Percentiles rank a stretch among this genome's conserved stretches.
These are phyloP conservation scores for Neoarthrinium moseri DNA, from an alignment of 2,329 filamentous ascomycete species.

Conservation along the genomic window DNA sequence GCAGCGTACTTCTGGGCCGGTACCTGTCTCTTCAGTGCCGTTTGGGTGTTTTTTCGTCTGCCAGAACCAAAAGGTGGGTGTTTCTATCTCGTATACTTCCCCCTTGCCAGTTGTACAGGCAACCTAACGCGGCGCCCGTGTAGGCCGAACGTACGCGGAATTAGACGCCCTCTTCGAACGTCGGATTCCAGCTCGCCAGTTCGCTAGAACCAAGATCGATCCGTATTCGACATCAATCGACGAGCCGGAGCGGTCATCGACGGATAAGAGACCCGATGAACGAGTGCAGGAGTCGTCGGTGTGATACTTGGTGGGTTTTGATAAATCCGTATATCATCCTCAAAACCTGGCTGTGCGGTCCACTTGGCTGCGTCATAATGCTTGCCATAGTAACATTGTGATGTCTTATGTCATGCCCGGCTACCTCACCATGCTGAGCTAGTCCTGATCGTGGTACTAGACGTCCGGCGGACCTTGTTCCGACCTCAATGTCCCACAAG, in stretches of 20 bases:
- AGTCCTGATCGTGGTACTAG: neutral
- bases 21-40: conserved; percentile 43
- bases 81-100: neutral
- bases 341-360: too few relatives aligned
- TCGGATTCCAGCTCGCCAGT: conserved; percentile 36
- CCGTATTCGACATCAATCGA: conserved; percentile 26
- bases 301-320: neutral
- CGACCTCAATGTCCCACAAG: neutral
- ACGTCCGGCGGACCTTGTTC: neutral
- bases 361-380: too few relatives aligned
- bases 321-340: neutral
- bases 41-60: conserved; percentile 51
- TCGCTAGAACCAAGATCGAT: conserved; percentile 36
- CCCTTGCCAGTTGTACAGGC: neutral
- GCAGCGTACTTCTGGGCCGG: conserved; percentile 47
- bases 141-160: conserved; percentile 40
- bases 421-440: too few relatives aligned
- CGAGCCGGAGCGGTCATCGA: neutral
- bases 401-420: too few relatives aligned
- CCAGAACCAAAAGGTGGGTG: conserved; percentile 49
- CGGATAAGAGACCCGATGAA: neutral
- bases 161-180: conserved; percentile 41
- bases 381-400: too few relatives aligned
- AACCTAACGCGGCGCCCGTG: neutral
- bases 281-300: neutral